These are phyloP conservation scores for Mrakia hoshinonis DNA, from an alignment of 768 basidiomycete species.

Conservation along the genomic window DNA sequence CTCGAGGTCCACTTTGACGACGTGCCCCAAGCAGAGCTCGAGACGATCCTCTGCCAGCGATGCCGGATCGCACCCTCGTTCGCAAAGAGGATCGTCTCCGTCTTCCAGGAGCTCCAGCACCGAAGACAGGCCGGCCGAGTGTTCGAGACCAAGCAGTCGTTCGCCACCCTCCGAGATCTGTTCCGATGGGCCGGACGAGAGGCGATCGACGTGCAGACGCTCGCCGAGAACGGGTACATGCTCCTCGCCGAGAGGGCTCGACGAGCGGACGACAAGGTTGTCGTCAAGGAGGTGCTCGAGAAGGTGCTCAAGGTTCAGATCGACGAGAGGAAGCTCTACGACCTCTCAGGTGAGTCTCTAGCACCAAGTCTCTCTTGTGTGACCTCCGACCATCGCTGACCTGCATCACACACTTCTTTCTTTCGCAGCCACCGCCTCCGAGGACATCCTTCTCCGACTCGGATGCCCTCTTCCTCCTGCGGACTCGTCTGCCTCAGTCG, in stretches of 20 bases:
- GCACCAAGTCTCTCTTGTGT: conserved; percentile 29
- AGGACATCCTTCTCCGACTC: conserved; percentile 18
- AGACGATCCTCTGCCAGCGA: conserved; percentile 84
- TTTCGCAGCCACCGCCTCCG: conserved; percentile 1
- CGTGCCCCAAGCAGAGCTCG: conserved; percentile 85
- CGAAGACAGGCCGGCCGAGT: conserved; percentile 81
- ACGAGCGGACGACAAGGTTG: conserved; percentile 69
- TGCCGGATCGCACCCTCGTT: conserved; percentile 91
- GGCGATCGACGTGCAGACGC: conserved; percentile 77
- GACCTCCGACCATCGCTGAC: conserved; percentile 24
- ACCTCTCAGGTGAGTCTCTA: conserved; percentile 35
- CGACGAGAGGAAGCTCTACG: conserved; percentile 62
- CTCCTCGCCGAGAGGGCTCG: conserved; percentile 84
- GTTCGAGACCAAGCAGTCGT: conserved; percentile 95
- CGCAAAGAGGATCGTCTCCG: conserved; percentile 76
- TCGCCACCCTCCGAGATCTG: conserved; percentile 89
- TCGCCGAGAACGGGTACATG: conserved; percentile 97
- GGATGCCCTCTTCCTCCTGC: conserved; percentile 49
- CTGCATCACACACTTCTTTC: neutral
- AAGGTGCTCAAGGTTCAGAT: conserved; percentile 76
- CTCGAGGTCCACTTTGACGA: conserved; percentile 96
- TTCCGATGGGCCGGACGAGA: conserved; percentile 95
- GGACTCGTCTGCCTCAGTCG: conserved; percentile 47
- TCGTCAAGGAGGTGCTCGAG: conserved; percentile 90
- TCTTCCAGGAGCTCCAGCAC: conserved; percentile 87